phyloP scores from a whole-genome alignment of 495 filamentous ascomycete species.

The Clavariopsis aquatica region DNA sequence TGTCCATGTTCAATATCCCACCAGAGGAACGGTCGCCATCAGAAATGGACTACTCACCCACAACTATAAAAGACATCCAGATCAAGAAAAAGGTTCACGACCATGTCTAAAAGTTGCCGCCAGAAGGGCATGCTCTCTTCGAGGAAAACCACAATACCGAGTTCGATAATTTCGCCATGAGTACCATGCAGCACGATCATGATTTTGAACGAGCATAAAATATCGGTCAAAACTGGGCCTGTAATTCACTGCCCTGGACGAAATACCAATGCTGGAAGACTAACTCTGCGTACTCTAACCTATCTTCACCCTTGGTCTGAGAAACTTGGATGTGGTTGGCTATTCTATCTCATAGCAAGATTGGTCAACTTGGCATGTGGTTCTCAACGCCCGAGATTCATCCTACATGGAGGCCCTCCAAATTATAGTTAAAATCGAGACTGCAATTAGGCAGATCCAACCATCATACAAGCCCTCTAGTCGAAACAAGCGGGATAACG shows the following conservation, averaged over 20 bases:
- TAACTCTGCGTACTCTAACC: constrained; percentile 30
- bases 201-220: constrained; percentile 14
- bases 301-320: constrained; percentile 11
- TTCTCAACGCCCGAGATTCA: no score
- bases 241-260: constrained; percentile 12
- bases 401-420: constrained; percentile 9
- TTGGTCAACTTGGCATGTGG: constrained; percentile 26
- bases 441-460: constrained; percentile 13
- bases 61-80: background rate
- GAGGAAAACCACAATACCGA: background rate
- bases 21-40: no score
- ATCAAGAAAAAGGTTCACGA: background rate
- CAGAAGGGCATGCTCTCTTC: background rate
- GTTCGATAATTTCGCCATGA: background rate
- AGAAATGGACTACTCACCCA: no score
- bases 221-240: constrained; percentile 14
- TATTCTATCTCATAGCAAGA: constrained; percentile 5
- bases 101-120: background rate
- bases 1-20: no score
- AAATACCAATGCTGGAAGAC: no score
- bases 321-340: constrained; percentile 4
- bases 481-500: background rate
- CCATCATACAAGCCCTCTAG: constrained; percentile 2
- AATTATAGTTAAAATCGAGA: constrained; percentile 15
- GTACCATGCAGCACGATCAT: background rate